A percentile compares a stretch with the other conserved stretches of the same genome.
These are phyloP conservation scores for Cercospora janseana DNA, from an alignment of 2,329 filamentous ascomycete species.

Conservation along the genomic window DNA sequence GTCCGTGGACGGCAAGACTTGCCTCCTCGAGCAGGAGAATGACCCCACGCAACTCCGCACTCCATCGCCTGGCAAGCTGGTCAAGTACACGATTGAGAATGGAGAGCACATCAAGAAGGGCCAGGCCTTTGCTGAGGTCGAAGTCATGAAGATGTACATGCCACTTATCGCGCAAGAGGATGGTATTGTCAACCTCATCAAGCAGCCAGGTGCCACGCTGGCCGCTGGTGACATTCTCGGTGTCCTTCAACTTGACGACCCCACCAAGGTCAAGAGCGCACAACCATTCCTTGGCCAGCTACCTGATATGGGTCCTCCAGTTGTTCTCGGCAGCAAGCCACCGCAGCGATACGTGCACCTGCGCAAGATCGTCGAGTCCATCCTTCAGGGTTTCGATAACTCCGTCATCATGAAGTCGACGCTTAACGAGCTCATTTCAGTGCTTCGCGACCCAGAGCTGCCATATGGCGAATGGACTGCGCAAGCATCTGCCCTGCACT, in stretches of 20 bases:
- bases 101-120: constrained; percentile 89
- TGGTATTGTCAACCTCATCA: constrained; percentile 95
- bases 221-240: constrained; percentile 98
- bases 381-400: constrained; percentile 92
- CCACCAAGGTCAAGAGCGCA: constrained; percentile 92
- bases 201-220: constrained; percentile 96
- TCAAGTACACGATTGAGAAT: constrained; percentile 96
- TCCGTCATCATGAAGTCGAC: constrained; percentile 90
- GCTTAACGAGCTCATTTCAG: constrained; percentile 83
- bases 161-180: constrained; percentile 92
- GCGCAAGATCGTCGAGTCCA: constrained; percentile 76
- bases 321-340: constrained; percentile 86
- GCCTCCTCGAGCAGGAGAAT: constrained; percentile 96
- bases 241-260: constrained; percentile 92
- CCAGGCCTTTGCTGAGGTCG: constrained; percentile 91
- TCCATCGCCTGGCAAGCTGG: constrained; percentile 92
- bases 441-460: constrained; percentile 83
- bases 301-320: constrained; percentile 79
- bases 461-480: constrained; percentile 96
- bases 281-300: constrained; percentile 90
- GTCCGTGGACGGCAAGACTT: constrained; percentile 97
- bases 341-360: constrained; percentile 81
- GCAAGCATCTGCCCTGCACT: constrained; percentile 93
- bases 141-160: constrained; percentile 99
- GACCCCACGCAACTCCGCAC: constrained; percentile 95